Base-by-base conservation (phyloP, 228 moss, liverwort and hornwort species). In the Sphagnum magellanicum region DNA sequence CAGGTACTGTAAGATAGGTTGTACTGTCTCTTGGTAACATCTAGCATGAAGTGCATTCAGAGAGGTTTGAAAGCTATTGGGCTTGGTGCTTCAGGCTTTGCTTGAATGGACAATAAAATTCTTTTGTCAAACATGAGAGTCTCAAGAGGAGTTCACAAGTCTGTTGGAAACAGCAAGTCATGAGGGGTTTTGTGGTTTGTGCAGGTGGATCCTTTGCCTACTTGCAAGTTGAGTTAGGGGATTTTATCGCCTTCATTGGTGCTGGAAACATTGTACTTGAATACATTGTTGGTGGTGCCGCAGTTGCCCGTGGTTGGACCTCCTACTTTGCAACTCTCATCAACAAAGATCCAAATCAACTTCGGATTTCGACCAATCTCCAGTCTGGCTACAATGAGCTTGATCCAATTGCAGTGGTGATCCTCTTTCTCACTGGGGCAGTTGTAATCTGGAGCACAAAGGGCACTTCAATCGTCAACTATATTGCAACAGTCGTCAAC, bases 361-460 rank as follows among this genome's bases (percentile, higher is more conserved):
- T 90, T 2, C 79, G 77, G 13, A 64, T 89, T 65, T 53, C 71
- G 32, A 71, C 81, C 13, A 64, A 68, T 5, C 66, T 89, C 4
- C 32, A 66, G 0, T 7, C 16, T 6, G 57, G 74, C 48, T 83
- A 72, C 75, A 79, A 74, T 67, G 15, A 75, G 57, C 63, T 87
- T 6, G 85, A 90, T 47, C 83, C 88, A 11, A 79, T 85, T 16
- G 88, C 88, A 0, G 79, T 81, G 4, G 79, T 1, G 1, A 69
- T 81, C 48, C 32, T 32, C 73, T 79, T 32, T 32, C 32, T 32
- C 32, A 77, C 73, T 0, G 88, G 85, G 48, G 0, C 74, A 1
- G 61, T 90, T 6, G 95, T 86, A 4, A 70, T 81, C 4, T 90
- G 84, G 83, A 95, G 92, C 67, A 90, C 90, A 0, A 92, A 92